Percentiles rank a stretch among this genome's conserved stretches.
phyloP scores from a whole-genome alignment of 768 basidiomycete genomes.

The Pluteus cervinus region DNA sequence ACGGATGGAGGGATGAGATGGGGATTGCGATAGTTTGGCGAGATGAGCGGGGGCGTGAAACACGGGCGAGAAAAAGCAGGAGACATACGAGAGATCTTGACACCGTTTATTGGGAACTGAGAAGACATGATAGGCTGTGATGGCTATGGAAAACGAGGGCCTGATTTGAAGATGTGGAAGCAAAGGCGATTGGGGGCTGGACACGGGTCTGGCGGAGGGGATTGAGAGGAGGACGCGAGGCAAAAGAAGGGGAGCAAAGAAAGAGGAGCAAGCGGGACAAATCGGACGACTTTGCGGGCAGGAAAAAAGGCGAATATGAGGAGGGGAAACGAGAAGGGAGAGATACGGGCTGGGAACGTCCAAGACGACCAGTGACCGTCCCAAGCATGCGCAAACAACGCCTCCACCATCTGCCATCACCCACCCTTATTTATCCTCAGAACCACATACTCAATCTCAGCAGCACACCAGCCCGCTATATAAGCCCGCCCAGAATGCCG shows the following conservation, averaged over 20 bases:
- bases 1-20: conserved; percentile 8
- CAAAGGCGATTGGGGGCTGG: conserved; percentile 14
- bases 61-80: conserved; percentile 10
- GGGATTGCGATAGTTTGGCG: conserved; percentile 8
- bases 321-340: conserved; percentile 11
- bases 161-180: conserved; percentile 11
- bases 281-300: conserved; percentile 6
- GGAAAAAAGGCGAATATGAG: conserved; percentile 13
- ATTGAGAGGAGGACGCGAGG: background rate
- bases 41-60: conserved; percentile 22
- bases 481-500: too few species aligned
- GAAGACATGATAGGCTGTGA: conserved; percentile 48
- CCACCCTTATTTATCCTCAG: too few species aligned
- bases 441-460: too few species aligned
- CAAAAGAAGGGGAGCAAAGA: background rate
- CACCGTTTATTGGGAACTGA: conserved; percentile 81
- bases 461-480: too few species aligned
- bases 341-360: conserved; percentile 13
- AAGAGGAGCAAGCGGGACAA: background rate
- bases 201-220: too few species aligned
- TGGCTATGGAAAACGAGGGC: conserved; percentile 11
- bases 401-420: too few species aligned
- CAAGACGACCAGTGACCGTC: too few species aligned
- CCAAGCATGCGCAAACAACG: too few species aligned
- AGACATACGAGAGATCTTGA: conserved; percentile 78